A percentile compares a stretch with the other conserved stretches of the same genome.
These are phyloP conservation scores for Asterophora parasitica DNA, from an alignment of 768 basidiomycete genomes.

Conservation along the genomic window DNA sequence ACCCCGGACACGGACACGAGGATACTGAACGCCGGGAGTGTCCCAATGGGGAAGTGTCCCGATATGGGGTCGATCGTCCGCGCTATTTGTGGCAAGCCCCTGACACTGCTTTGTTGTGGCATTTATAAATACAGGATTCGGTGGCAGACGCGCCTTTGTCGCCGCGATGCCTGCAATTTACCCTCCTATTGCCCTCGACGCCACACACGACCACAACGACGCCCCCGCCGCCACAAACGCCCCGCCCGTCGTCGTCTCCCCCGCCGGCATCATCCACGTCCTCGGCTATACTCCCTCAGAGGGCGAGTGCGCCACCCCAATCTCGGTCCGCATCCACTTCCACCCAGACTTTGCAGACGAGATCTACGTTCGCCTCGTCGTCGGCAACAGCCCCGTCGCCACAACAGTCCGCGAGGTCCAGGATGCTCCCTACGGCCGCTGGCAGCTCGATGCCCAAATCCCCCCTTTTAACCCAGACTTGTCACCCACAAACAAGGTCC, in stretches of 20 bases:
- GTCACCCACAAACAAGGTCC: slow-evolving; percentile 37
- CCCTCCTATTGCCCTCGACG: slow-evolving; percentile 5
- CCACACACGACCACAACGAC: slow-evolving; percentile 5
- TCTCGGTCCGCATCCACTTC: slow-evolving; percentile 63
- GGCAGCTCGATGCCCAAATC: slow-evolving; percentile 62
- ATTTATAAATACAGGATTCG: slow-evolving; percentile 14
- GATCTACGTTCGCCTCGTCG: slow-evolving; percentile 68
- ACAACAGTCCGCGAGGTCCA: slow-evolving; percentile 59
- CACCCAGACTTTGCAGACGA: slow-evolving; percentile 42
- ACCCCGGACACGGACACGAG: slow-evolving; percentile 8
- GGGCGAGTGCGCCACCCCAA: slow-evolving; percentile 58
- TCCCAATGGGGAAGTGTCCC: slow-evolving; percentile 7
- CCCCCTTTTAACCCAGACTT: slow-evolving; percentile 49
- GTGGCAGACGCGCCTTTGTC: neutral
- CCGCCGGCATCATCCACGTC: slow-evolving; percentile 55
- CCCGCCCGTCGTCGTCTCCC: slow-evolving; percentile 36
- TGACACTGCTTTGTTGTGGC: slow-evolving; percentile 14
- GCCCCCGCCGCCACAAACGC: neutral
- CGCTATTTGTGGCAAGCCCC: slow-evolving; percentile 7
- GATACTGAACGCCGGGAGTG: slow-evolving; percentile 9
- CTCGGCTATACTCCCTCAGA: slow-evolving; percentile 59
- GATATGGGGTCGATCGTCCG: neutral
- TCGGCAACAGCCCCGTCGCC: slow-evolving; percentile 62
- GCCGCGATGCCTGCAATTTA: too few species aligned
- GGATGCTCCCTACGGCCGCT: slow-evolving; percentile 43